A percentile compares a stretch with the other conserved stretches of the same genome.
Evolutionary conservation across 306 rosid species (phyloP).

Genomic region (Quercus ilex): DNA sequence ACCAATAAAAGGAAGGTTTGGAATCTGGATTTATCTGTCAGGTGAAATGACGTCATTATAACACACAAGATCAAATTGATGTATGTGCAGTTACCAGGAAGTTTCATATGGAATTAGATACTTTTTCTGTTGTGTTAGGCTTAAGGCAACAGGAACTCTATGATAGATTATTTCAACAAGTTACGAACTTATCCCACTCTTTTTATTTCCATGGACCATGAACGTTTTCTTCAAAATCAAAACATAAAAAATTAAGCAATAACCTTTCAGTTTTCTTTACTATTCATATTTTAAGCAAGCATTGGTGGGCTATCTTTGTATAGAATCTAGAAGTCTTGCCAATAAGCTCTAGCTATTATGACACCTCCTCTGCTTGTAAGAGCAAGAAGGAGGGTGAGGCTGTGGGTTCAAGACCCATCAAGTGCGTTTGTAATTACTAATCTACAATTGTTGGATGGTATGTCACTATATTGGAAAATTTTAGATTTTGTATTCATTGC

Average conservation of each 20-base stretch:
- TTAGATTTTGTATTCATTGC: not conserved
- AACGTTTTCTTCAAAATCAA: not conserved
- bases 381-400: no score
- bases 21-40: not conserved
- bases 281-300: not conserved
- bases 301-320: not conserved
- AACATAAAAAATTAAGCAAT: no score
- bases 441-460: not conserved
- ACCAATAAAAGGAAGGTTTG: no score
- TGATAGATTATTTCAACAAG: not conserved
- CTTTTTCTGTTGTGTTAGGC: not conserved
- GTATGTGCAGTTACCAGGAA: not conserved
- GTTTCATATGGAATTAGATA: not conserved
- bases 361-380: no score
- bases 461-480: not conserved
- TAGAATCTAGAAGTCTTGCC: not conserved
- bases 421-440: no score
- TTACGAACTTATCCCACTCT: not conserved
- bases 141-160: not conserved
- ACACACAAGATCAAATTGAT: not conserved
- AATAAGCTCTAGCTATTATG: no score
- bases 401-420: no score
- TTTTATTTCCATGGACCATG: not conserved
- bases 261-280: no score
- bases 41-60: not conserved